Evolutionary conservation across 371 early-diverging fungal species (phyloP).

Genomic region (Funneliformis caledonium): DNA sequence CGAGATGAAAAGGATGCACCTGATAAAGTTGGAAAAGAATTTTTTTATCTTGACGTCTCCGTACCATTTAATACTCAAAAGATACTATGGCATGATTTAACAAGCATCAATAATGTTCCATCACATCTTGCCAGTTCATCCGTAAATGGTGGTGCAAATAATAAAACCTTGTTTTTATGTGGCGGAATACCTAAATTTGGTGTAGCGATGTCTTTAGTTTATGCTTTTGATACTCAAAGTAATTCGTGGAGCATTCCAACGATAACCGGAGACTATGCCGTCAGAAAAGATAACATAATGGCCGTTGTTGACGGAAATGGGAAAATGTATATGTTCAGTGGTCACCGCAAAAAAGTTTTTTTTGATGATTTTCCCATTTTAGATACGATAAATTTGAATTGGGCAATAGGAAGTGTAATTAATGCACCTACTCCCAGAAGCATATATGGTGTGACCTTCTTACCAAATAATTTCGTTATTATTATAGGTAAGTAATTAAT

Average conservation of each 20-base stretch:
- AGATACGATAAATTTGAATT: background rate
- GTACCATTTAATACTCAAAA: too few species aligned
- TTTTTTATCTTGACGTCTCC: constrained; percentile 2
- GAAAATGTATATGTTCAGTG: background rate
- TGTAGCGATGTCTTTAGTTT: background rate
- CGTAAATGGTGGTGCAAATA: background rate
- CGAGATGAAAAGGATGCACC: too few species aligned
- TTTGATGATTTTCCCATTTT: background rate
- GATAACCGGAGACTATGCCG: background rate
- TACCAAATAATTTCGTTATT: constrained; percentile 3
- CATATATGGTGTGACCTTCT: background rate
- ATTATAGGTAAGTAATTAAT: background rate
- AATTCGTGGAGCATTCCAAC: background rate
- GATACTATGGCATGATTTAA: background rate
- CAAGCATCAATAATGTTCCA: background rate
- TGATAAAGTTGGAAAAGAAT: background rate
- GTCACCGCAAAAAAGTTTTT: background rate
- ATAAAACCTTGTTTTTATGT: background rate
- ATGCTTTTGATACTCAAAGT: background rate
- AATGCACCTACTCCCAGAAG: background rate
- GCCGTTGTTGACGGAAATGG: background rate
- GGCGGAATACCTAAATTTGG: background rate
- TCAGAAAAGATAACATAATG: background rate
- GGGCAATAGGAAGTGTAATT: background rate
- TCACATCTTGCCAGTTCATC: background rate